phyloP scores from a whole-genome alignment of 495 filamentous ascomycete species.

The Penicillium chermesinum region DNA sequence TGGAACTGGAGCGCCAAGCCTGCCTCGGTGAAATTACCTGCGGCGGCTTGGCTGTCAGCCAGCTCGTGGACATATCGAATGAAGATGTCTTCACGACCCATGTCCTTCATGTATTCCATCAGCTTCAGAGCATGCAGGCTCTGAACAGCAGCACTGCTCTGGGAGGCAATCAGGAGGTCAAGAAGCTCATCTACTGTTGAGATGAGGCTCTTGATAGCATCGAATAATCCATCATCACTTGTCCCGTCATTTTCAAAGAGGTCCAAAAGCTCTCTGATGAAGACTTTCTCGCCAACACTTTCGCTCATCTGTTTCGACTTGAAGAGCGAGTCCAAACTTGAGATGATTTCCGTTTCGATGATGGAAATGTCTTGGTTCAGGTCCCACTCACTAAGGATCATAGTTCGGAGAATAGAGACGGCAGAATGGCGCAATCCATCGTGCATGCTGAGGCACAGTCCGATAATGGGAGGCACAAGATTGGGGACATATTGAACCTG shows the following conservation, averaged over 20 bases:
- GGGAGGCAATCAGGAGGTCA: conserved; percentile 88
- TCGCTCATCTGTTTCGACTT: conserved; percentile 83
- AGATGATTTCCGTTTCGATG: conserved; percentile 95
- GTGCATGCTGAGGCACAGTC: conserved; percentile 91
- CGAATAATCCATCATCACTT: conserved; percentile 66
- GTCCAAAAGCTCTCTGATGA: conserved; percentile 77
- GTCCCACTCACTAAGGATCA: conserved; percentile 99
- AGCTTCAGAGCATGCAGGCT: conserved; percentile 83
- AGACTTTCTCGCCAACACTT: conserved; percentile 85
- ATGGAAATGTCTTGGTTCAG: conserved; percentile 86
- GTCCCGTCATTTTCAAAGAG: conserved; percentile 74
- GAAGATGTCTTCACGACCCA: conserved; percentile 96
- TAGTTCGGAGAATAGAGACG: conserved; percentile 87
- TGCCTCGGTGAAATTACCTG: conserved; percentile 81
- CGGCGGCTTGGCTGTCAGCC: conserved; percentile 67
- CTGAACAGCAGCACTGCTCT: conserved; percentile 71
- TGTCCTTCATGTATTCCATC: conserved; percentile 95
- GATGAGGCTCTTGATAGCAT: conserved; percentile 71
- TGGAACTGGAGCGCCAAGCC: conserved; percentile 87
- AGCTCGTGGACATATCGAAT: conserved; percentile 95
- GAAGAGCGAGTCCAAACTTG: conserved; percentile 87
- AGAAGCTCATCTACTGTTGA: conserved; percentile 83
- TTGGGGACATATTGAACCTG: conserved; percentile 97
- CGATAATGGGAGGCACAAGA: conserved; percentile 85
- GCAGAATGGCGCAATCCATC: conserved; percentile 85